Evolutionary conservation across 257 asterid species (phyloP), one percentile per base, ranked within the genome.

Genomic region (Phtheirospermum japonicum): DNA sequence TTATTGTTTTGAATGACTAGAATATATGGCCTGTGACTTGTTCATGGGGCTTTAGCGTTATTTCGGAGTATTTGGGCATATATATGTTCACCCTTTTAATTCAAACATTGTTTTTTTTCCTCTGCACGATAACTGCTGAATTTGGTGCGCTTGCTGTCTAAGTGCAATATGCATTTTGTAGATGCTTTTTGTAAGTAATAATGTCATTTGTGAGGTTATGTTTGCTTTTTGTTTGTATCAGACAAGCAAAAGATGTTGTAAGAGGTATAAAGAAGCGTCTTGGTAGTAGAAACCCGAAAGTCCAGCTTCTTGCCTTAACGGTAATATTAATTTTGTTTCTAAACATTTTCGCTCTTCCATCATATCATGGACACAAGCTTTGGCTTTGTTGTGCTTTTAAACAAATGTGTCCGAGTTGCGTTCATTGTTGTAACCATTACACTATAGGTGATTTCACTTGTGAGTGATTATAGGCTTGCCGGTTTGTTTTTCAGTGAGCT

Each of bases 171-270:
- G 17, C 51, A 11, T 17, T 7, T 57, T 12, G 9, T 63, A 39
- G 45, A 32, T 54, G 53, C 59, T 58, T 12, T 56, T 20, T 28
- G 18, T 28, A 54, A 54, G 70, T 39, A 53, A 17, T 34, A 16
- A 7, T 57, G 36, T 4, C n/a, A 16, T 40, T 42, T 65, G 56
- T 33, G 69, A 67, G 66, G 68, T 73, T 61, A 63, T 61, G 42
- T 51, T 36, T 51, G 2, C 34, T 57, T 48, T 49, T 55, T 57
- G 13, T 65, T 63, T 80, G 75, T 46, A 63, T 66, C 89, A 92
- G 99, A 69, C 96, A 89, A 85, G 90, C 99, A 57, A 92, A 92
- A 81, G 99, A 92, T 36, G 89, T 89, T 37, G 95, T 92, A 33
- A 83, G 82, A 69, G 96, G 97, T 69, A 79, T 92, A 37, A 92